phyloP scores from a whole-genome alignment of 441 rosid genomes.

The Sinapis alba region DNA sequence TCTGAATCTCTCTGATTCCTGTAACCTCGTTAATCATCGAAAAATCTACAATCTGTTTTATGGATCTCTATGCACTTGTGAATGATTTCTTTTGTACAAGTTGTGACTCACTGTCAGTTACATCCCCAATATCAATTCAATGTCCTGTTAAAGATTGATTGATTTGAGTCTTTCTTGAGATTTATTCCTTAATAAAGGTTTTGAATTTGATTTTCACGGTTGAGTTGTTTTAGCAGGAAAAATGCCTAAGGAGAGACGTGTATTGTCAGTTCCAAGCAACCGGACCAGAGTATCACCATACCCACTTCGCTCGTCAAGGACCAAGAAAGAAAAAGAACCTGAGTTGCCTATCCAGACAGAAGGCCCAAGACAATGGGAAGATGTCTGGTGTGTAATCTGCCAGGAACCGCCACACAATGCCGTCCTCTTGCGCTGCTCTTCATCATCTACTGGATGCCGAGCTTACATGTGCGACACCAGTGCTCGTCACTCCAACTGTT shows the following conservation, averaged over 20 bases:
- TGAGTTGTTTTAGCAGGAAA: background rate
- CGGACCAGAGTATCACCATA: constrained; percentile 47
- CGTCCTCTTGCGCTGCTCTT: constrained; percentile 23
- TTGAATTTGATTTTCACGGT: background rate
- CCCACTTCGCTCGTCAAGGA: constrained; percentile 37
- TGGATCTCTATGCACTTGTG: background rate
- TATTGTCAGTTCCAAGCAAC: constrained; percentile 12
- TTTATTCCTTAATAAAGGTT: background rate
- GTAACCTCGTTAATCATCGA: background rate
- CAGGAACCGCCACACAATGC: constrained; percentile 33
- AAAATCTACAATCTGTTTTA: background rate
- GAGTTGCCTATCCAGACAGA: constrained; percentile 8
- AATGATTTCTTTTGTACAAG: background rate
- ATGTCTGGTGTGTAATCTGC: constrained; percentile 27
- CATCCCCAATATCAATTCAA: background rate
- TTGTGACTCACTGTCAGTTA: background rate
- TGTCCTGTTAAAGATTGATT: background rate
- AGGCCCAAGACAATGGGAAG: constrained; percentile 45
- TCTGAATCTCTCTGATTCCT: background rate
- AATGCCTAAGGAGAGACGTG: constrained; percentile 11
- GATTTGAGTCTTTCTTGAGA: background rate
- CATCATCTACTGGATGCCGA: constrained; percentile 10
- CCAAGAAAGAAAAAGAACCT: constrained; percentile 11
- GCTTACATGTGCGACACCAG: constrained; percentile 37
- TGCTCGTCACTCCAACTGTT: constrained; percentile 37